phyloP scores from a whole-genome alignment of 345 rosid genomes.

The Camelina neglecta region DNA sequence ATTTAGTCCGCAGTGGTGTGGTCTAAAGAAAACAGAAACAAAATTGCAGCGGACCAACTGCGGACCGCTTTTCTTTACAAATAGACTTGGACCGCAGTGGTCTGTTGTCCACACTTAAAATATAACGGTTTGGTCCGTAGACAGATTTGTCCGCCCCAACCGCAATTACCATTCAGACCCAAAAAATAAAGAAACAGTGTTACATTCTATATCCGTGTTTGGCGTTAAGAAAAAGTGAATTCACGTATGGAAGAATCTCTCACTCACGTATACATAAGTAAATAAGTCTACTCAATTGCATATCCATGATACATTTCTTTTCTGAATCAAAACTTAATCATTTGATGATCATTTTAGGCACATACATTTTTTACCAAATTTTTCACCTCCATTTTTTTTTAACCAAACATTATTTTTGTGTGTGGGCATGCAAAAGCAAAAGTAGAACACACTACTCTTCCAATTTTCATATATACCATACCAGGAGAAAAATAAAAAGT shows the following conservation, averaged over 20 bases:
- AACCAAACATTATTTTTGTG: conserved; percentile 7
- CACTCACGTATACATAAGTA: conserved; percentile 24
- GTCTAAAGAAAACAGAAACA: too few species aligned
- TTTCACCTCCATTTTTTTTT: neutral
- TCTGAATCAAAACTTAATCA: conserved; percentile 37
- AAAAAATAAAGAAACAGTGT: neutral
- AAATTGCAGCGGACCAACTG: too few species aligned
- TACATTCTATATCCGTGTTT: neutral
- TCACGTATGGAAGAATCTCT: conserved; percentile 9
- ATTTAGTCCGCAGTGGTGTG: too few species aligned
- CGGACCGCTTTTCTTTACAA: too few species aligned
- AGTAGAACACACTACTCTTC: conserved; percentile 22
- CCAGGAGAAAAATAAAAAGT: conserved; percentile 23
- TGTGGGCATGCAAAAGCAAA: conserved; percentile 27
- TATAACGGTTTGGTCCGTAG: too few species aligned
- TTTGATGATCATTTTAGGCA: conserved; percentile 27
- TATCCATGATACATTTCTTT: conserved; percentile 21
- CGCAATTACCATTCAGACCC: too few species aligned
- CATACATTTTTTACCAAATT: neutral
- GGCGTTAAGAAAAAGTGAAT: conserved; percentile 22
- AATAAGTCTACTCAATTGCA: conserved; percentile 39
- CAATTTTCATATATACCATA: conserved; percentile 18
- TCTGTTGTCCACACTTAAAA: too few species aligned
- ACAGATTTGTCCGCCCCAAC: too few species aligned
- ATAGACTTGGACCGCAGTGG: too few species aligned